Evolutionary conservation across 177 flowering plant genomes (phyloP).

Genomic region (Vitis hybrid): DNA sequence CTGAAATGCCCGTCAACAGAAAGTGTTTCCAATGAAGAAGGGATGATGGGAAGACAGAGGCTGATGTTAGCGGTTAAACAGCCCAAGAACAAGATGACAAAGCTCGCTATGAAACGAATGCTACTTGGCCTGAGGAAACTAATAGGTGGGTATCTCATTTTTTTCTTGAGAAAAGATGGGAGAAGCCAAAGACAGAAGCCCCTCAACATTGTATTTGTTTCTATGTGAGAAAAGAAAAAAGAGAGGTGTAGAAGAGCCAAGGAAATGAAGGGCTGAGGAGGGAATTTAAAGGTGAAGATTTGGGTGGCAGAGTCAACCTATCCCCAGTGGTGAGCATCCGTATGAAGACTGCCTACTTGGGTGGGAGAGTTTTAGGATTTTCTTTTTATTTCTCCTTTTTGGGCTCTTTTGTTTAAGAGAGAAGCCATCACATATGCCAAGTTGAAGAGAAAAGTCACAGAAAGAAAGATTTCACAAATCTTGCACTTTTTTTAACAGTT

Average conservation of each 20-base stretch:
- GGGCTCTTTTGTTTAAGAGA: constrained; percentile 28
- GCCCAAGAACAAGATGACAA: constrained; percentile 47
- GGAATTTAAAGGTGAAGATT: constrained; percentile 47
- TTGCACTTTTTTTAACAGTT: constrained; percentile 43
- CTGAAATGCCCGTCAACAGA: constrained; percentile 56
- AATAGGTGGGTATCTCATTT: constrained; percentile 36
- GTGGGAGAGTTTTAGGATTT: constrained; percentile 36
- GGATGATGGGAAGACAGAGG: constrained; percentile 34
- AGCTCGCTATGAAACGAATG: constrained; percentile 28
- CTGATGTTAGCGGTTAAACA: constrained; percentile 37
- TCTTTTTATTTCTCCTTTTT: constrained; percentile 31
- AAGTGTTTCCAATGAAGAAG: constrained; percentile 37
- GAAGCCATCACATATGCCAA: constrained; percentile 42
- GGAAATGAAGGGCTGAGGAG: constrained; percentile 30
- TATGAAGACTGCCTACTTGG: constrained; percentile 64
- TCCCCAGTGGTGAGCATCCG: constrained; percentile 53
- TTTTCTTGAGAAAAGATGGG: constrained; percentile 11
- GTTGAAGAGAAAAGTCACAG: constrained; percentile 34
- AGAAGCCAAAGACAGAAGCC: constrained; percentile 9
- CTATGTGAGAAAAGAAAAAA: constrained; percentile 27
- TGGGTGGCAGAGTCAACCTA: constrained; percentile 58
- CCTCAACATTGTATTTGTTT: constrained; percentile 8
- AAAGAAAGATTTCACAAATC: constrained; percentile 46
- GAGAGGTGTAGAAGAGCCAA: constrained; percentile 32
- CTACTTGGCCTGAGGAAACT: constrained; percentile 32